These are phyloP conservation scores for Phytopythium cucurbitacearum DNA, from an alignment of 352 stramenopile genomes.

Conservation along the genomic window DNA sequence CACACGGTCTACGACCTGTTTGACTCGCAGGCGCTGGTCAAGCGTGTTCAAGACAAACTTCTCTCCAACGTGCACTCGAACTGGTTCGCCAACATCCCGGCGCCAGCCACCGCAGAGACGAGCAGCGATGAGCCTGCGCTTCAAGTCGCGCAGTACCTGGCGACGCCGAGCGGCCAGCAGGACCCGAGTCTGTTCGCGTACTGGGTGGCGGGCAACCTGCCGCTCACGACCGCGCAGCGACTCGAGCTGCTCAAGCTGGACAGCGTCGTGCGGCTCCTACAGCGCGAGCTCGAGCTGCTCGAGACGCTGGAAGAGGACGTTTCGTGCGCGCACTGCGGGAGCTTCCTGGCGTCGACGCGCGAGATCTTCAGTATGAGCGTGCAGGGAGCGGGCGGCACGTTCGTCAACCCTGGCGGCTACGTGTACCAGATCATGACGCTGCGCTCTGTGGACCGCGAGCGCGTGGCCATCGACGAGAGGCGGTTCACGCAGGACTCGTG, in stretches of 20 bases:
- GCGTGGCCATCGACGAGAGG: slow-evolving; percentile 38
- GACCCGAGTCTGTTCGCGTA: slow-evolving; percentile 75
- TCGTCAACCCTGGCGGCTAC: slow-evolving; percentile 74
- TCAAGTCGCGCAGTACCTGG: slow-evolving; percentile 21
- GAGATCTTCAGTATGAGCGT: slow-evolving; percentile 79
- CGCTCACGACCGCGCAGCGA: slow-evolving; percentile 50
- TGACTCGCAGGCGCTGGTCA: slow-evolving; percentile 51
- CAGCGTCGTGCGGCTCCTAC: slow-evolving; percentile 54
- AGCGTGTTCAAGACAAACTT: slow-evolving; percentile 63
- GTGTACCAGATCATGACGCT: slow-evolving; percentile 83
- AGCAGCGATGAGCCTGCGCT: not conserved
- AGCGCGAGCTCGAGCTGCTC: slow-evolving; percentile 51
- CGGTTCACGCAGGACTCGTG: slow-evolving; percentile 66
- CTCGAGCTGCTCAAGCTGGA: slow-evolving; percentile 57
- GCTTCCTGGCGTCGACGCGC: slow-evolving; percentile 54
- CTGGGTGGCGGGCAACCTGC: slow-evolving; percentile 73
- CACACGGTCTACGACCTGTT: slow-evolving; percentile 44
- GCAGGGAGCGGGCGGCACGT: slow-evolving; percentile 60
- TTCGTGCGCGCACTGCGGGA: slow-evolving; percentile 57
- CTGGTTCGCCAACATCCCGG: slow-evolving; percentile 47
- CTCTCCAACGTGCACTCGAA: slow-evolving; percentile 67
- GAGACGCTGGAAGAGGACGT: slow-evolving; percentile 59
- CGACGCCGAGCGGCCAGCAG: slow-evolving; percentile 31
- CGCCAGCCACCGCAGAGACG: slow-evolving; percentile 4
- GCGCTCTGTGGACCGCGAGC: slow-evolving; percentile 33